Evolutionary conservation across 169 alveolate genomes (phyloP).

Genomic region (Toxoplasma gondii): DNA sequence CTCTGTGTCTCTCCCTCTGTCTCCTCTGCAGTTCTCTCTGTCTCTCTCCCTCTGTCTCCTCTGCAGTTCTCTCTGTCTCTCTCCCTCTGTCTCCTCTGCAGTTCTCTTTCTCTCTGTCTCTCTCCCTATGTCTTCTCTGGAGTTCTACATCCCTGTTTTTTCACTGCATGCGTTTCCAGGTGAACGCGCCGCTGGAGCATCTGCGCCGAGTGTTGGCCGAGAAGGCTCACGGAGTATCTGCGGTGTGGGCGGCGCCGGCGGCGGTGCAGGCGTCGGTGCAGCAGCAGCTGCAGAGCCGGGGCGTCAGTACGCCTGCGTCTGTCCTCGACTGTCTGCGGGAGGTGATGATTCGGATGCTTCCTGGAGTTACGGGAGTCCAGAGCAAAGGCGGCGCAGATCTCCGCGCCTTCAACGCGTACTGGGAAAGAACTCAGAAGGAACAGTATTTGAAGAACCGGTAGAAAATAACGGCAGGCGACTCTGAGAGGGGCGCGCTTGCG

Average conservation of each 20-base stretch:
- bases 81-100: background rate
- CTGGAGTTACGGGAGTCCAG: background rate
- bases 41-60: background rate
- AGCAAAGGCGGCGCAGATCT: slow-evolving; percentile 11
- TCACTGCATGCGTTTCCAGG: background rate
- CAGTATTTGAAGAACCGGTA: slow-evolving; percentile 15
- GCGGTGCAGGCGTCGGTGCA: slow-evolving; percentile 31
- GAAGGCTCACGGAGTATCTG: background rate
- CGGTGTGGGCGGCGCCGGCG: slow-evolving; percentile 26
- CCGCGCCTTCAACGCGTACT: background rate
- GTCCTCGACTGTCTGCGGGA: background rate
- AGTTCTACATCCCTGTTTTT: too few relatives aligned
- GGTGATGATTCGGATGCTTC: slow-evolving; percentile 25
- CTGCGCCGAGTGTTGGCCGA: background rate
- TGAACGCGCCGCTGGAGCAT: background rate
- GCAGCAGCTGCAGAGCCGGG: slow-evolving; percentile 16
- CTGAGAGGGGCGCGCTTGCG: too few relatives aligned
- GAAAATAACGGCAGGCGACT: background rate
- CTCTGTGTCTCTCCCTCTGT: too few relatives aligned
- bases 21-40: background rate
- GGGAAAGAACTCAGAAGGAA: slow-evolving; percentile 33
- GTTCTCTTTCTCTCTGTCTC: too few relatives aligned
- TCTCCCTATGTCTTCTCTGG: too few relatives aligned
- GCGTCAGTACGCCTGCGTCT: too few relatives aligned
- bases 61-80: background rate